phyloP scores from a whole-genome alignment of 768 basidiomycete species.

The Botryobasidium botryosum region DNA sequence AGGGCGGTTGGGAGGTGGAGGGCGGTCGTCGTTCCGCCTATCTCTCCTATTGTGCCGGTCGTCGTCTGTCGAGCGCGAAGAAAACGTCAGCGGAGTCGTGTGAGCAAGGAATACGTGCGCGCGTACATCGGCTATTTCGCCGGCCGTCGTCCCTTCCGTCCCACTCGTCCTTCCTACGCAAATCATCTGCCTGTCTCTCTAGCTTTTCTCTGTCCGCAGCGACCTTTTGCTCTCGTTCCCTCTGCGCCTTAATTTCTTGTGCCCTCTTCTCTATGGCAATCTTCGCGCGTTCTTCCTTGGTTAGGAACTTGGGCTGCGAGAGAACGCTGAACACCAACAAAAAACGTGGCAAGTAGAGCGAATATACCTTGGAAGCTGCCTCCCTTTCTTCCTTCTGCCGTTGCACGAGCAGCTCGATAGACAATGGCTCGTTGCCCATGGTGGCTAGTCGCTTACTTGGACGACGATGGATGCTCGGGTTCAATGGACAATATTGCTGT shows the following conservation, averaged over 20 bases:
- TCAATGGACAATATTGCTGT: no score
- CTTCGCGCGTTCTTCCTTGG: conserved; percentile 80
- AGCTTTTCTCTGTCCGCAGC: conserved; percentile 48
- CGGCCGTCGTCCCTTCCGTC: conserved; percentile 25
- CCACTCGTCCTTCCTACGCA: conserved; percentile 30
- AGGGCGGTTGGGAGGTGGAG: conserved; percentile 14
- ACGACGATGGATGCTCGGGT: no score
- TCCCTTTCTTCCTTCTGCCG: conserved; percentile 83
- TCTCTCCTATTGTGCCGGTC: conserved; percentile 20
- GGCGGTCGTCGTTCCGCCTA: conserved; percentile 19
- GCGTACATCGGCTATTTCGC: conserved; percentile 24
- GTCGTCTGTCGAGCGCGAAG: conserved; percentile 22
- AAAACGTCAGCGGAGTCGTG: conserved; percentile 1
- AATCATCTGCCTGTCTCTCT: conserved; percentile 57
- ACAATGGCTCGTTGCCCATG: conserved; percentile 42
- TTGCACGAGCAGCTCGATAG: conserved; percentile 72
- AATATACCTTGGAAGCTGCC: conserved; percentile 64
- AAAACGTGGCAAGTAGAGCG: neutral
- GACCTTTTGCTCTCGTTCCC: conserved; percentile 42
- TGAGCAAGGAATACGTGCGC: conserved; percentile 7
- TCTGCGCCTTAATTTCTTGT: conserved; percentile 63
- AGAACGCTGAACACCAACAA: neutral
- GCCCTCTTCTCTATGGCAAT: conserved; percentile 77
- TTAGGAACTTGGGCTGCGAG: conserved; percentile 76
- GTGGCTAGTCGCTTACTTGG: no score